Evolutionary conservation across 139 green algal species (phyloP), one percentile per base, ranked within the genome.

Genomic region (Chlorella sp.): DNA sequence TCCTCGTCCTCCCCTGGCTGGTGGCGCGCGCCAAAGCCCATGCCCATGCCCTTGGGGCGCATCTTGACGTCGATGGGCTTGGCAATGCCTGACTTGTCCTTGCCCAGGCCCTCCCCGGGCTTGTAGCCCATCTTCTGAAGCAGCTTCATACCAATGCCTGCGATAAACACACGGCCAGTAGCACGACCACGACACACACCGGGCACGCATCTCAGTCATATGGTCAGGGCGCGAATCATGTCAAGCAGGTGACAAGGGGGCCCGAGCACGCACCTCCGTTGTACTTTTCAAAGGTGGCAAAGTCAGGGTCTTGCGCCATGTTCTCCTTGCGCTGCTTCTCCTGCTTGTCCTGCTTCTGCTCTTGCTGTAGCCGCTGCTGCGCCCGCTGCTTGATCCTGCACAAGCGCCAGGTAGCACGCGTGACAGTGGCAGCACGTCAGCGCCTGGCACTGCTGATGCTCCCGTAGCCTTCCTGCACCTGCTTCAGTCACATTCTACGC

Each of bases 121-220:
- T 86, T 85, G 76, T 88, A 98, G 23, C 95, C 95, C 94, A 99
- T 99, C 83, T 95, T 97, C 69, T 87, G 75, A 31, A 99, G 82
- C 76, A 99, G 86, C 88, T 97, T 98, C 34, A 85, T 73, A 2
- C 93, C 94, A 63, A 99, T 96, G 66, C 94, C 79, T 67, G 36
- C 24, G 36, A 30, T n/a, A n/a, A n/a, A n/a, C n/a, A n/a, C n/a
- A n/a, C n/a, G n/a, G n/a, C n/a, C n/a, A n/a, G n/a, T n/a, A n/a
- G n/a, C n/a, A n/a, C n/a, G n/a, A n/a, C n/a, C n/a, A n/a, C n/a
- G n/a, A n/a, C n/a, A n/a, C n/a, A n/a, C n/a, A n/a, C n/a, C n/a
- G n/a, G n/a, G n/a, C n/a, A n/a, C n/a, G n/a, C n/a, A n/a, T n/a
- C n/a, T n/a, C n/a, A n/a, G n/a, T n/a, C n/a, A n/a, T n/a, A n/a